phyloP scores from a whole-genome alignment of 371 early-diverging fungal species.

The Mortierella sp. region DNA sequence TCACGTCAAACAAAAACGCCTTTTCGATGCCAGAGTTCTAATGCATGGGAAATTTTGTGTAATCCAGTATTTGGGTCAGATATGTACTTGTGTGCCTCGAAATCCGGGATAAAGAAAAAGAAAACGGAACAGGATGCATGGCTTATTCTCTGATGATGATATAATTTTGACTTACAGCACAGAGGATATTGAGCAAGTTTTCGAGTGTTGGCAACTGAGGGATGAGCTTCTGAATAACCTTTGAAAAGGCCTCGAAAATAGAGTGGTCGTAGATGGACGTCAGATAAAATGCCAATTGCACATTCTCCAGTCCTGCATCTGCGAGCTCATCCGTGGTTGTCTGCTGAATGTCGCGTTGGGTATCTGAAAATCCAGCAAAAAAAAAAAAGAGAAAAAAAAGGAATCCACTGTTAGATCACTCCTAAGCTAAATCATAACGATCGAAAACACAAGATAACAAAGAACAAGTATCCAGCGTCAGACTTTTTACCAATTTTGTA shows the following conservation, averaged over 20 bases:
- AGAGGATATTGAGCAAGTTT: constrained; percentile 91
- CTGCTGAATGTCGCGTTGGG: constrained; percentile 92
- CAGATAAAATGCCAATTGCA: constrained; percentile 86
- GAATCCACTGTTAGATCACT: background rate
- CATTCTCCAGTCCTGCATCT: constrained; percentile 83
- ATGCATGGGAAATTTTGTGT: background rate
- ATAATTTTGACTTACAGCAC: constrained; percentile 71
- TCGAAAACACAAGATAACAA: background rate
- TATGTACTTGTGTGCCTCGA: too few relatives aligned
- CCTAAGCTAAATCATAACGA: too few relatives aligned
- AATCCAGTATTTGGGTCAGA: too few relatives aligned
- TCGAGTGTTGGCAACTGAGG: constrained; percentile 90
- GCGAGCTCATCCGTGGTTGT: constrained; percentile 87
- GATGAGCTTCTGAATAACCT: constrained; percentile 93
- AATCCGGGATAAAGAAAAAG: background rate
- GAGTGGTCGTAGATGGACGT: constrained; percentile 96
- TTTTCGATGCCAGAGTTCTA: constrained; percentile 96
- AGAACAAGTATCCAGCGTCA: background rate
- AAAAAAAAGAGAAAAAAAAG: background rate
- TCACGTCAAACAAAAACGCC: constrained; percentile 92
- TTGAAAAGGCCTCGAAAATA: constrained; percentile 95
- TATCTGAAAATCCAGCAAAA: constrained; percentile 77
- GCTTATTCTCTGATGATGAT: too few relatives aligned
- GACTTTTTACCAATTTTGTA: constrained; percentile 82
- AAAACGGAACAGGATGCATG: background rate